Evolutionary conservation across 345 rosid genomes (phyloP).

Genomic region (Clausena lansium): DNA sequence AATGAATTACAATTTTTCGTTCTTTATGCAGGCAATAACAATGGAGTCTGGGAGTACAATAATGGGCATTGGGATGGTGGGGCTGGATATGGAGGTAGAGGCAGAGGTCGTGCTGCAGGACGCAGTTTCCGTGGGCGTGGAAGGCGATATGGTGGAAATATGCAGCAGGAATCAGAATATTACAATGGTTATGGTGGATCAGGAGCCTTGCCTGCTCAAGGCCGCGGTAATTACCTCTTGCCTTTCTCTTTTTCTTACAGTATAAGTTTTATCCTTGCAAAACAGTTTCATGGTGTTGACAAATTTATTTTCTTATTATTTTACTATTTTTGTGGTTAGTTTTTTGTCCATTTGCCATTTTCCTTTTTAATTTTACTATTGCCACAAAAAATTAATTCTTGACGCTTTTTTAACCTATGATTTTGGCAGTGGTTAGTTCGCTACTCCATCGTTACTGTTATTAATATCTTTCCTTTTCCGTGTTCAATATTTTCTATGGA

Average conservation of each 20-base stretch:
- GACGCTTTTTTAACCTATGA: not conserved
- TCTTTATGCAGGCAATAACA: constrained; percentile 31
- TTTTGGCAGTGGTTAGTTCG: not conserved
- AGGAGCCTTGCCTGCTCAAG: constrained; percentile 19
- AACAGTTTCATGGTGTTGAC: not conserved
- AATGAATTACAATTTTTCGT: not conserved
- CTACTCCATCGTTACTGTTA: not conserved
- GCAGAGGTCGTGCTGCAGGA: constrained; percentile 52
- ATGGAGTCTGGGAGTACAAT: constrained; percentile 33
- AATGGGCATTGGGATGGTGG: constrained; percentile 48
- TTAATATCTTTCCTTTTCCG: not conserved
- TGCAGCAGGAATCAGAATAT: constrained; percentile 17
- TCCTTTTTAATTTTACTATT: not conserved
- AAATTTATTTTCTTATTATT: not conserved
- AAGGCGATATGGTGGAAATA: constrained; percentile 28
- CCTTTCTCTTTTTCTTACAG: not conserved
- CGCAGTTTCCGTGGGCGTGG: constrained; percentile 44
- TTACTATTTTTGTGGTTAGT: not conserved
- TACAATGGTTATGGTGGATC: constrained; percentile 18
- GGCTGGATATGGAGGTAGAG: constrained; percentile 42
- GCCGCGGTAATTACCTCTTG: constrained; percentile 13
- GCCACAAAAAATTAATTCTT: not conserved
- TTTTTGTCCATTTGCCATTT: not conserved
- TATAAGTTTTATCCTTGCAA: not conserved
- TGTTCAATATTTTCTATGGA: not conserved